Conservation (phyloP, 2,329 filamentous ascomycete species). For the Anthostomella pinea region DNA sequence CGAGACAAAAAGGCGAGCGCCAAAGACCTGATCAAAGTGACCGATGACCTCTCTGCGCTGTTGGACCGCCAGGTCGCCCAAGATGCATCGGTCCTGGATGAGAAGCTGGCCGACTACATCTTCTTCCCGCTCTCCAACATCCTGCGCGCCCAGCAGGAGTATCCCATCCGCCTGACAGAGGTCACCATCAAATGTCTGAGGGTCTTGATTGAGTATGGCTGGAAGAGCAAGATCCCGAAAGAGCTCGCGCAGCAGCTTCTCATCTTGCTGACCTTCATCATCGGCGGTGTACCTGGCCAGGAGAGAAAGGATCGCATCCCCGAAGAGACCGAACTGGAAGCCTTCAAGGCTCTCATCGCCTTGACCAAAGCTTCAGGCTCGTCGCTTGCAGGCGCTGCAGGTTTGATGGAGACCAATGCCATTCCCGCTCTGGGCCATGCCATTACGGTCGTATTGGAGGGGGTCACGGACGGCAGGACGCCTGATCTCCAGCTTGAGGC, state of each 20-base stretch:
- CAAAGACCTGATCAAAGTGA: constrained; percentile 45
- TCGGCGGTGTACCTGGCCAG: constrained; percentile 67
- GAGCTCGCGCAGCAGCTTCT: constrained; percentile 80
- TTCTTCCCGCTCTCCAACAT: constrained; percentile 92
- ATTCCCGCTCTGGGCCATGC: constrained; percentile 80
- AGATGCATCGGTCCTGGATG: constrained; percentile 59
- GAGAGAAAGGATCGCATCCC: constrained; percentile 46
- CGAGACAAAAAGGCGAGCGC: constrained; percentile 39
- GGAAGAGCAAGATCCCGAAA: constrained; percentile 68
- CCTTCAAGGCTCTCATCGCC: constrained; percentile 66
- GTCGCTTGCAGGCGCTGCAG: constrained; percentile 46
- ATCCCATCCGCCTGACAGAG: constrained; percentile 72
- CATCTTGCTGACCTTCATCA: constrained; percentile 77
- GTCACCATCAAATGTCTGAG: constrained; percentile 71
- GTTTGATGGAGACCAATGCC: constrained; percentile 54
- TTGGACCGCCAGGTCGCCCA: constrained; percentile 42
- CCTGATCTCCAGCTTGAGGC: constrained; percentile 70
- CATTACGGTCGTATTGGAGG: constrained; percentile 76
- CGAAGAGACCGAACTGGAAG: constrained; percentile 73
- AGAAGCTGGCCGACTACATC: constrained; percentile 85
- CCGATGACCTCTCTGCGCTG: constrained; percentile 43
- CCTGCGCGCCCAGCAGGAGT: constrained; percentile 69
- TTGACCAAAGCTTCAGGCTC: constrained; percentile 60
- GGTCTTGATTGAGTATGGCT: constrained; percentile 73
- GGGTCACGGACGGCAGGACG: constrained; percentile 61